Evolutionary conservation across 345 rosid species (phyloP), one percentile per base, ranked within the genome.

Genomic region (Bruguiera parviflora): DNA sequence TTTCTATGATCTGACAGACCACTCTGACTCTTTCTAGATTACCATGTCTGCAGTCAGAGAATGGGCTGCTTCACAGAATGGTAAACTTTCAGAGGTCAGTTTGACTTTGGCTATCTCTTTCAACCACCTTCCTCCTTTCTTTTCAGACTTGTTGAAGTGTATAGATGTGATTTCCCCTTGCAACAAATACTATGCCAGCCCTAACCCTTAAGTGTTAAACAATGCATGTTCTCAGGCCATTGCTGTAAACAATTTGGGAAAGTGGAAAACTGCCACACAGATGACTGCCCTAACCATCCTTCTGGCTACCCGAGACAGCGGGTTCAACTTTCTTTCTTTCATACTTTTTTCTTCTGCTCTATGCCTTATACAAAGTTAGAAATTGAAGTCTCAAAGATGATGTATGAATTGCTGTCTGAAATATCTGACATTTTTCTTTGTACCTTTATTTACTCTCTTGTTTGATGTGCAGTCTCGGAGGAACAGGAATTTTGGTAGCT

Each of bases 201-300:
- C 20, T 59, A 21, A 47, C 37, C 68, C 32, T 55, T 20, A 49
- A 35, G 10, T 6, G 5, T 55, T 25, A 31, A 73, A 53, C 5
- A 62, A 32, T 52, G 32, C n/a, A 46, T 33, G 5, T 37, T 67
- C 16, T 29, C 83, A 95, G 99, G 98, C 99, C 80, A 96, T 92
- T 68, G 97, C 99, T 37, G 98, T 95, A 71, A 95, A 90, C 85
- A 95, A 84, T 73, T 79, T 95, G 83, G 99, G 99, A 47, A 95
- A 95, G 79, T 91, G 97, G 99, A 95, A 95, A 88, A 95, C 99
- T 15, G 99, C 99, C n/a, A 80, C 96, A 35, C 99, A 95, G 85
- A 95, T 95, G 99, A 82, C 70, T 75, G 97, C 99, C 2, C 72
- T 95, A 64, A 92, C 89, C 68, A 87, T 95, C 83, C 92, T 95